A percentile compares a stretch with the other conserved stretches of the same genome.
Evolutionary conservation across 2,329 filamentous ascomycete species (phyloP).

Genomic region (Alternaria sp.): DNA sequence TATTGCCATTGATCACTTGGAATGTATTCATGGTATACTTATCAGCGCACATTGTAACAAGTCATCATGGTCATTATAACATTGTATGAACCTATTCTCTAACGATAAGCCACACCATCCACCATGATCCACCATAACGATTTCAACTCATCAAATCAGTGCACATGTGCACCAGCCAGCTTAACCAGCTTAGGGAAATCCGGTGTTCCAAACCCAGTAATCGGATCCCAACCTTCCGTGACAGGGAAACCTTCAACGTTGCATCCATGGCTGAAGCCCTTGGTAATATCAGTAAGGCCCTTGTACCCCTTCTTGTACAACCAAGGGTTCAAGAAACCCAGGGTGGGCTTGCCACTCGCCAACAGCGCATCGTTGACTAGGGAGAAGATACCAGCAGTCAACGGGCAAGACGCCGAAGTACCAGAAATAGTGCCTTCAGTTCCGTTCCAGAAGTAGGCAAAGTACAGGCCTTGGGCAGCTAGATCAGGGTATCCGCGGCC

Average conservation of each 20-base stretch:
- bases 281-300: constrained; percentile 59
- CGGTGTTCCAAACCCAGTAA: constrained; percentile 49
- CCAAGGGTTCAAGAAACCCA: constrained; percentile 70
- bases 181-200: constrained; percentile 42
- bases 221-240: constrained; percentile 48
- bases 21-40: neutral
- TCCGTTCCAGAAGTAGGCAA: constrained; percentile 55
- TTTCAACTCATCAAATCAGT: constrained; percentile 6
- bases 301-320: constrained; percentile 60
- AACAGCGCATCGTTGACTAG: constrained; percentile 70
- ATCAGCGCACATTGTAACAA: neutral
- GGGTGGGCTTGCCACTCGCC: constrained; percentile 55
- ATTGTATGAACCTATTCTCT: neutral
- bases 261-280: constrained; percentile 51
- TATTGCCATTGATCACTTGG: too few relatives aligned
- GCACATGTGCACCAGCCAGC: constrained; percentile 27
- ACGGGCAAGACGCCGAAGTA: constrained; percentile 65
- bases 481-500: constrained; percentile 71
- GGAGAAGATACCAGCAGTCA: constrained; percentile 66
- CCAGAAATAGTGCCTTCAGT: constrained; percentile 56
- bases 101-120: neutral
- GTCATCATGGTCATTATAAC: neutral
- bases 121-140: neutral
- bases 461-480: constrained; percentile 64
- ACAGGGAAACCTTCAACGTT: constrained; percentile 48